phyloP scores from a whole-genome alignment of 2,329 filamentous ascomycete species.

The Aspergillus fijiensis region DNA sequence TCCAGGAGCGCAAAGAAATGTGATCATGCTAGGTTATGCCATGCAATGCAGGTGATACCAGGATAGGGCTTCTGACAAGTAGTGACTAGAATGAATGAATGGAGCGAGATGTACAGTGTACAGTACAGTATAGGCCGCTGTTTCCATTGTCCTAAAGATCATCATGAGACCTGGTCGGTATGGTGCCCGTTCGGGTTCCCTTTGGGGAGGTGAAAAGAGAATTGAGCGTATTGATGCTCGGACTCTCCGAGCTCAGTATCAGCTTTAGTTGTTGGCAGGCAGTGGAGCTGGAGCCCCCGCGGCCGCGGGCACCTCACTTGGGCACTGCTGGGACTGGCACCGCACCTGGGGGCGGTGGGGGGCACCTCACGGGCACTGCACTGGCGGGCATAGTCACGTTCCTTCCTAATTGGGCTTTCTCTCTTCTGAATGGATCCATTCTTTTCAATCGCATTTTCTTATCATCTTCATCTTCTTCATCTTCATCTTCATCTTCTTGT shows the following conservation, averaged over 20 bases:
- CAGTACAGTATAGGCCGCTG: not conserved
- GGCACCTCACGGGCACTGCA: too few relatives aligned
- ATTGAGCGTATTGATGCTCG: not conserved
- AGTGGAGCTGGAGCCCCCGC: not conserved
- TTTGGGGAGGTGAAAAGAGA: not conserved
- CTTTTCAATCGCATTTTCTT: not conserved
- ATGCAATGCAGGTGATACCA: conserved; percentile 19
- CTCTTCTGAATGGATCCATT: not conserved
- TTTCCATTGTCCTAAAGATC: not conserved
- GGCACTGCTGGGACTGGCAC: too few relatives aligned
- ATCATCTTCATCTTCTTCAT: too few relatives aligned
- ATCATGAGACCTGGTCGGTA: conserved; percentile 1
- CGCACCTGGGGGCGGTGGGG: too few relatives aligned
- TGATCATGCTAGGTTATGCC: conserved; percentile 14
- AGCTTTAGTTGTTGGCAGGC: too few relatives aligned
- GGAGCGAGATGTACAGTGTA: not conserved
- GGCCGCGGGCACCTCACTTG: too few relatives aligned
- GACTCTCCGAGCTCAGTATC: not conserved
- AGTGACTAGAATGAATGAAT: not conserved
- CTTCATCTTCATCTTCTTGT: not conserved
- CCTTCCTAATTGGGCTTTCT: not conserved
- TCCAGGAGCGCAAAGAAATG: not conserved
- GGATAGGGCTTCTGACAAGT: conserved; percentile 11
- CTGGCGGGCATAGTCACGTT: not conserved
- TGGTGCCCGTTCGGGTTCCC: not conserved